phyloP scores from a whole-genome alignment of 2,329 filamentous ascomycete species.

The Botrytis squamosa region DNA sequence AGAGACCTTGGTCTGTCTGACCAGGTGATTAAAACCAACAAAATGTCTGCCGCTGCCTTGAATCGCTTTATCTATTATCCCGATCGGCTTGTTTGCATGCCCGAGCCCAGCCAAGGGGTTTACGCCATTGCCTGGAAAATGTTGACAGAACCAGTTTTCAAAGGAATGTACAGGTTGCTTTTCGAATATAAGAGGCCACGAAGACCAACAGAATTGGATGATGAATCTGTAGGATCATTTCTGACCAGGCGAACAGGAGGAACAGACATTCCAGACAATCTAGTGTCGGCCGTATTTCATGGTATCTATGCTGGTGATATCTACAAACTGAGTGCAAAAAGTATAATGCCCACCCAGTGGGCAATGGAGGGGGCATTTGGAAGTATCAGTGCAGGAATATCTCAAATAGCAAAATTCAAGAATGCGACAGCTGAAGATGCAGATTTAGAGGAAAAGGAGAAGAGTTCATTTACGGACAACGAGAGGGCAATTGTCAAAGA shows the following conservation, averaged over 20 bases:
- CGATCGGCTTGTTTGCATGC: constrained; percentile 70
- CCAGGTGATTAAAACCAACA: constrained; percentile 55
- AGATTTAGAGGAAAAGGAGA: constrained; percentile 12
- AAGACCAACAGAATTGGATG: constrained; percentile 45
- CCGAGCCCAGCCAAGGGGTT: constrained; percentile 44
- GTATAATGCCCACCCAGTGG: constrained; percentile 44
- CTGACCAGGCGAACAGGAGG: constrained; percentile 54
- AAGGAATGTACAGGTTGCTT: constrained; percentile 40
- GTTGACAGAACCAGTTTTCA: constrained; percentile 56
- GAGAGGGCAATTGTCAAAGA: constrained; percentile 28
- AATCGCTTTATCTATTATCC: constrained; percentile 88
- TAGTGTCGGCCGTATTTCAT: constrained; percentile 74
- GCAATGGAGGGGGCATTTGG: constrained; percentile 28
- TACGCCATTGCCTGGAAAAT: constrained; percentile 40
- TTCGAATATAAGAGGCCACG: constrained; percentile 39
- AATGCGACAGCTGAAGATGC: constrained; percentile 4
- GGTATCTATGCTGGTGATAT: constrained; percentile 93
- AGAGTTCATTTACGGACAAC: neutral
- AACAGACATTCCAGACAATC: constrained; percentile 62
- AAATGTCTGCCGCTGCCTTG: constrained; percentile 49
- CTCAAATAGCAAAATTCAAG: neutral
- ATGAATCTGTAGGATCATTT: constrained; percentile 73
- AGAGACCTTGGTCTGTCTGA: constrained; percentile 55
- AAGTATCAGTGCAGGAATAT: constrained; percentile 23
- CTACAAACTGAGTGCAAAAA: constrained; percentile 71